phyloP scores from a whole-genome alignment of 1,139 yeast genomes.

The Magnusiomyces tetraspermus region DNA sequence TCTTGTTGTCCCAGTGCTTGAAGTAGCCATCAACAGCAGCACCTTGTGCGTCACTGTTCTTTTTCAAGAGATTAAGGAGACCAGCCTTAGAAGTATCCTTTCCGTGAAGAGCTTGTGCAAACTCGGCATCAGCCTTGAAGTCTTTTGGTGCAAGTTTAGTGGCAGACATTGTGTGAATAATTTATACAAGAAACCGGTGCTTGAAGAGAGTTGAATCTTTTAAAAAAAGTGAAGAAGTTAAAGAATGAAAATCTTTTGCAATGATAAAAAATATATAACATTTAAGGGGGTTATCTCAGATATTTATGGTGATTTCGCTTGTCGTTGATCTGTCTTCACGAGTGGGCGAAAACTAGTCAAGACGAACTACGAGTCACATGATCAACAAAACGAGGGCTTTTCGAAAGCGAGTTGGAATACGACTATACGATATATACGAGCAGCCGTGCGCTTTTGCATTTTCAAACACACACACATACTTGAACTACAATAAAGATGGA shows the following conservation, averaged over 20 bases:
- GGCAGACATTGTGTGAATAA: too few species aligned
- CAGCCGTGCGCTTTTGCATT: too few species aligned
- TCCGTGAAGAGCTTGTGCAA: slow-evolving; percentile 84
- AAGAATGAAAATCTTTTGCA: background rate
- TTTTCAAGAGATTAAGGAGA: slow-evolving; percentile 62
- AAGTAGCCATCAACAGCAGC: slow-evolving; percentile 85
- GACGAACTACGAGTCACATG: too few species aligned
- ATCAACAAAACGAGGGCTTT: too few species aligned
- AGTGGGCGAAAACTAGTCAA: too few species aligned
- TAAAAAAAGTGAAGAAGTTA: background rate
- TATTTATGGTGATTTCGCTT: too few species aligned
- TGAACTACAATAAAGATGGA: too few species aligned
- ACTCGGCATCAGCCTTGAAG: slow-evolving; percentile 39
- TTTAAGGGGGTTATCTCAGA: background rate
- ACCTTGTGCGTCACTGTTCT: slow-evolving; percentile 68
- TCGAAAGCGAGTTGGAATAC: too few species aligned
- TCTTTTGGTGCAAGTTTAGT: slow-evolving; percentile 34
- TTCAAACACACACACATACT: too few species aligned
- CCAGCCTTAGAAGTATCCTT: slow-evolving; percentile 58
- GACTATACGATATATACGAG: too few species aligned
- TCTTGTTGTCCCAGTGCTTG: slow-evolving; percentile 78
- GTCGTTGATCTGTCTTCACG: too few species aligned
- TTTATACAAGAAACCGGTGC: too few species aligned
- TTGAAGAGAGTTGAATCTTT: background rate
- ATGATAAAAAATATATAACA: background rate